A percentile compares a stretch with the other conserved stretches of the same genome.
Evolutionary conservation across 805 yeast genomes (phyloP).

Genomic region (Monosporozyma yasuniensis): DNA sequence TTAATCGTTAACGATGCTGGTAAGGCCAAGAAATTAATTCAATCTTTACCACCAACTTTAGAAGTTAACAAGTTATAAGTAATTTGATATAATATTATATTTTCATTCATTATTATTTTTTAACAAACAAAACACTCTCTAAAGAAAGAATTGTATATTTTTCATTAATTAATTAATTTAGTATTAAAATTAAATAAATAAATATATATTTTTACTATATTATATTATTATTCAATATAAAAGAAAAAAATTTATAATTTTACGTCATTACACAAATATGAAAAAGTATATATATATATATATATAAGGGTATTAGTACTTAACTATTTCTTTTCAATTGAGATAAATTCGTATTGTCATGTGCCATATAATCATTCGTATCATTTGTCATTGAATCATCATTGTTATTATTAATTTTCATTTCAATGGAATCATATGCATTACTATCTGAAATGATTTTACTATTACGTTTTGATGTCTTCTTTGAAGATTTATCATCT

Average conservation of each 20-base stretch:
- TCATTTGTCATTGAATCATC: not conserved
- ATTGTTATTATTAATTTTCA: not conserved
- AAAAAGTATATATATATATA: not conserved
- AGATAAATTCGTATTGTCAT: not conserved
- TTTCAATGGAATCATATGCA: not conserved
- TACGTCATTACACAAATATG: not conserved
- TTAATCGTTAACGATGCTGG: slow-evolving; percentile 89
- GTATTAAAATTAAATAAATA: not conserved
- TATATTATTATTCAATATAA: not conserved
- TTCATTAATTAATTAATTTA: not conserved
- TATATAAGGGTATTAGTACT: not conserved
- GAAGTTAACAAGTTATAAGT: slow-evolving; percentile 47
- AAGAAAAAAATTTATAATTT: not conserved
- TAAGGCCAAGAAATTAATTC: slow-evolving; percentile 95
- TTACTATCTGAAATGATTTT: not conserved
- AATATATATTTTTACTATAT: not conserved
- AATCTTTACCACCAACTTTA: slow-evolving; percentile 93
- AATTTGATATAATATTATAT: slow-evolving; percentile 1
- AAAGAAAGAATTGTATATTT: not conserved
- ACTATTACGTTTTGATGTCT: not conserved
- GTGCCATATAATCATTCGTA: not conserved
- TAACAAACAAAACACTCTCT: too few relatives aligned
- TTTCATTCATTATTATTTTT: too few relatives aligned
- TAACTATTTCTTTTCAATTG: not conserved
- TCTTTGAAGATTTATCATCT: not conserved